Evolutionary conservation across 345 rosid species (phyloP).

Genomic region (Eutrema yunnanense): DNA sequence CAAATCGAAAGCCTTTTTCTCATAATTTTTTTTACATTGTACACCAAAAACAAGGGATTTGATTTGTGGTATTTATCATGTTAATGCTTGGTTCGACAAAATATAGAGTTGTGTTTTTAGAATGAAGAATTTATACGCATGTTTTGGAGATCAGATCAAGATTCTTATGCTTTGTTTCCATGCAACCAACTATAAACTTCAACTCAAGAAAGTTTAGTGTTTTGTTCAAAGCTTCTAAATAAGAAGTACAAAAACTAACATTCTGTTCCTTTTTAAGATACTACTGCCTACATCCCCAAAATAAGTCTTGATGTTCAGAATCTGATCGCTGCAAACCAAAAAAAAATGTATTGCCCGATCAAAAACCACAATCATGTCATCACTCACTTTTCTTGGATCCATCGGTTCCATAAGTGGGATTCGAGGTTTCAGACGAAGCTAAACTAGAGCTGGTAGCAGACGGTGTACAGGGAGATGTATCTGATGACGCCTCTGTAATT

Average conservation of each 20-base stretch:
- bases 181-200: neutral
- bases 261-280: neutral
- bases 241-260: neutral
- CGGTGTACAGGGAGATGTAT: constrained; percentile 18
- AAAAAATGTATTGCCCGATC: neutral
- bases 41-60: neutral
- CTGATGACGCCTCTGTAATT: constrained; percentile 26
- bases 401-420: constrained; percentile 2
- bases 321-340: neutral
- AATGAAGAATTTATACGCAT: neutral
- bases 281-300: neutral
- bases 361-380: neutral
- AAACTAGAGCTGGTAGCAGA: constrained; percentile 19
- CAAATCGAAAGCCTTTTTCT: neutral
- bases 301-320: neutral
- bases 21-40: neutral
- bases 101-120: neutral
- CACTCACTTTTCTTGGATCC: constrained; percentile 27
- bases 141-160: neutral
- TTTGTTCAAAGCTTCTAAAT: neutral
- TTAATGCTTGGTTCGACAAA: neutral
- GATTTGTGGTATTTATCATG: neutral
- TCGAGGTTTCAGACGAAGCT: constrained; percentile 14
- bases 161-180: neutral
- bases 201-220: neutral